phyloP scores from a whole-genome alignment of 1,284 basidiomycete species.

The Phenoliferia sp. region DNA sequence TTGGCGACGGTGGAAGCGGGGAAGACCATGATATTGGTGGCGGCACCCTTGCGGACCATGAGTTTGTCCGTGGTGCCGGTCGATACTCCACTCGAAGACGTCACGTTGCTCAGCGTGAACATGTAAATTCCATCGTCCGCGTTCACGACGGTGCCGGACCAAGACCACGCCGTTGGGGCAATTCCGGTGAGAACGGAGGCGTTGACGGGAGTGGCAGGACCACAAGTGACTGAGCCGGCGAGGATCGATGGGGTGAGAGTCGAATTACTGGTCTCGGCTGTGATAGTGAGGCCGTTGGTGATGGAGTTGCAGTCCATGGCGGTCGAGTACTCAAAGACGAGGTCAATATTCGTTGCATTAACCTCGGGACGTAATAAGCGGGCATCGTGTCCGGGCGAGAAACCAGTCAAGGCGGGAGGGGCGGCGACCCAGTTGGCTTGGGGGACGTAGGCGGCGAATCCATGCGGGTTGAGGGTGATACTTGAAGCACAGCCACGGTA shows the following conservation, averaged over 20 bases:
- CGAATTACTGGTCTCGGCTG: neutral
- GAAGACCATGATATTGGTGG: neutral
- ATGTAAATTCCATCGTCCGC: neutral
- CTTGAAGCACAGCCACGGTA: neutral
- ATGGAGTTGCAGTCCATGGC: neutral
- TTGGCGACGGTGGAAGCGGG: neutral
- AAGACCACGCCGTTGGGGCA: neutral
- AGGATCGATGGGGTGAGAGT: neutral
- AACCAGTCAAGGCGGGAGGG: neutral
- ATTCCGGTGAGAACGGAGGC: neutral
- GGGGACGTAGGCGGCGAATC: neutral
- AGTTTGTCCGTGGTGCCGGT: neutral
- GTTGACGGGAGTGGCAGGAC: neutral
- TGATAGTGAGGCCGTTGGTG: neutral
- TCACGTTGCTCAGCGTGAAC: neutral
- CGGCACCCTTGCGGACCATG: neutral
- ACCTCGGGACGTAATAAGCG: neutral
- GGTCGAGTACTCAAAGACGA: neutral
- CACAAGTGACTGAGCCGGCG: neutral
- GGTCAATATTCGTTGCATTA: neutral
- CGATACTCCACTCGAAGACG: neutral
- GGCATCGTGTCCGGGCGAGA: neutral
- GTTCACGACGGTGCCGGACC: neutral
- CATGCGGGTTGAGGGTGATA: neutral
- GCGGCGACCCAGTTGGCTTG: neutral